phyloP scores from a whole-genome alignment of 805 yeast species.

The Ogataea glucozyma region DNA sequence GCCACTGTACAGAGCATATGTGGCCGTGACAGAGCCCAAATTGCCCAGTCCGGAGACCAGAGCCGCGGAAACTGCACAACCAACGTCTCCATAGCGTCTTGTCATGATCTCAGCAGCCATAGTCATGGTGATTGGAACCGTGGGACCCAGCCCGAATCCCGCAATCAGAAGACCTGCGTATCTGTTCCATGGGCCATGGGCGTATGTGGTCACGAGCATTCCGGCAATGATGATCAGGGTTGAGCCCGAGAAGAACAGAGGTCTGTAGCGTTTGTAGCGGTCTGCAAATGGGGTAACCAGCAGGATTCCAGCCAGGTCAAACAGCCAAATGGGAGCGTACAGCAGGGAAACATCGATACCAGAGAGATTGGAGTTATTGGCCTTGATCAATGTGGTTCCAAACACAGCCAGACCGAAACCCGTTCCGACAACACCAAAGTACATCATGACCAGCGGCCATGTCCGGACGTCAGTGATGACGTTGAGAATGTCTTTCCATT shows the following conservation, averaged over 20 bases:
- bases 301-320: constrained; percentile 75
- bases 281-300: constrained; percentile 81
- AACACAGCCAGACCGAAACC: constrained; percentile 85
- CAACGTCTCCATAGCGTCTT: constrained; percentile 75
- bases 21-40: constrained; percentile 80
- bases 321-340: constrained; percentile 89
- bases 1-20: constrained; percentile 82
- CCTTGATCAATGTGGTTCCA: constrained; percentile 73
- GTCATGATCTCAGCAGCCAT: constrained; percentile 77
- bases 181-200: constrained; percentile 69
- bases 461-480: constrained; percentile 64
- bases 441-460: constrained; percentile 85
- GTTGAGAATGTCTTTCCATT: constrained; percentile 52
- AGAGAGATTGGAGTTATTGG: constrained; percentile 60
- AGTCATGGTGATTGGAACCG: constrained; percentile 87
- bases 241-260: constrained; percentile 61
- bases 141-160: constrained; percentile 88
- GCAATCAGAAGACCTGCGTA: constrained; percentile 80
- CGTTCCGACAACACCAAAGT: constrained; percentile 91
- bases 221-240: constrained; percentile 73
- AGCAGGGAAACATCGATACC: constrained; percentile 72
- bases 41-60: constrained; percentile 85
- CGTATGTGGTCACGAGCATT: constrained; percentile 73
- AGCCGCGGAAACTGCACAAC: constrained; percentile 81
- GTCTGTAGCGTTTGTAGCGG: constrained; percentile 57